Percentiles rank a stretch among this genome's conserved stretches.
phyloP scores from a whole-genome alignment of 1,139 yeast genomes.

The Yamadazyma mexicana region DNA sequence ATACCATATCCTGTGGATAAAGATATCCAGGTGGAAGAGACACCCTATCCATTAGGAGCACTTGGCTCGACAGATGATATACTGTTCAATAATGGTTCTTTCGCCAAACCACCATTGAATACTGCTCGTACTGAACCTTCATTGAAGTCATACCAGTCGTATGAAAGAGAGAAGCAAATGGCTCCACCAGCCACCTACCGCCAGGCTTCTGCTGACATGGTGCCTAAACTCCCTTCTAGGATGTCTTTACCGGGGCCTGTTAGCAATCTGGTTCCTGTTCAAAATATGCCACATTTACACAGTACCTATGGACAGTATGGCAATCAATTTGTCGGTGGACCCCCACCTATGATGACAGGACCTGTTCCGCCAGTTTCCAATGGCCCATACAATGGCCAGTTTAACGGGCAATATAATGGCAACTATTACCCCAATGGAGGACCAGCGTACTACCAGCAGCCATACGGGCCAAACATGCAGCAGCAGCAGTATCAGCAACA shows the following conservation, averaged over 20 bases:
- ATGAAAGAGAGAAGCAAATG: not conserved
- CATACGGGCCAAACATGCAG: not conserved
- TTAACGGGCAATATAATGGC: not conserved
- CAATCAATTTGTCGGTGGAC: too few relatives aligned
- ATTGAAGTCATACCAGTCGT: not conserved
- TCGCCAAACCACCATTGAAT: constrained; percentile 5
- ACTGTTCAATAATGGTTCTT: not conserved
- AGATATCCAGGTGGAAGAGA: constrained; percentile 19
- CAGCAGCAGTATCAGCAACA: constrained; percentile 1
- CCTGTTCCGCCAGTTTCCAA: too few relatives aligned
- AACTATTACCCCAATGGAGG: not conserved
- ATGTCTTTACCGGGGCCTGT: not conserved
- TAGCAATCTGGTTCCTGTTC: not conserved
- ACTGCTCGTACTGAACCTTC: constrained; percentile 5
- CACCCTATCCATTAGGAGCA: constrained; percentile 20
- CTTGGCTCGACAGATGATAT: constrained; percentile 2
- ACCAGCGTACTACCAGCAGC: constrained; percentile 3
- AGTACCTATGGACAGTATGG: not conserved
- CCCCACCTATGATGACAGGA: too few relatives aligned
- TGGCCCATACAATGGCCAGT: not conserved
- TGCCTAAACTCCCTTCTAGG: not conserved
- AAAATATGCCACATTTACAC: constrained; percentile 3
- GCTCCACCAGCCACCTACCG: not conserved
- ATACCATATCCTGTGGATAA: constrained; percentile 18
- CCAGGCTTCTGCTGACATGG: not conserved